Evolutionary conservation across 352 stramenopile species (phyloP).

Genomic region (Globisporangium takayamanum): DNA sequence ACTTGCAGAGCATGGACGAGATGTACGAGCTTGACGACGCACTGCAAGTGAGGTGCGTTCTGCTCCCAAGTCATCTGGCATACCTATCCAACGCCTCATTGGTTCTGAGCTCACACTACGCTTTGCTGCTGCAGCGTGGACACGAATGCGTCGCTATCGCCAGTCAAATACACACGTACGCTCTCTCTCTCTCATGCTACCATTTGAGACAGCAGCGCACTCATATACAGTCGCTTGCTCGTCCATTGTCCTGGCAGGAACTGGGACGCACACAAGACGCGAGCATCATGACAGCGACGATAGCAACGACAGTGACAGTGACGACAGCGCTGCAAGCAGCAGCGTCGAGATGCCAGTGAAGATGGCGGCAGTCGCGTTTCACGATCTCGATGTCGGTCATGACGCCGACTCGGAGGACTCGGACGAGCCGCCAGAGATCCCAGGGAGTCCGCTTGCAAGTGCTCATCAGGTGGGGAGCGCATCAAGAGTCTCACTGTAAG

Average conservation of each 20-base stretch:
- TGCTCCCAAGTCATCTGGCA: not conserved
- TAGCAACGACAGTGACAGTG: constrained; percentile 5
- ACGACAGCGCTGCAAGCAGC: constrained; percentile 16
- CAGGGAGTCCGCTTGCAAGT: constrained; percentile 42
- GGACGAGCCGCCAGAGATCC: constrained; percentile 66
- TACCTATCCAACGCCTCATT: no score
- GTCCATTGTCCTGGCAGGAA: not conserved
- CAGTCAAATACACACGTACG: constrained; percentile 22
- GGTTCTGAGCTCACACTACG: not conserved
- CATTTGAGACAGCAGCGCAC: not conserved
- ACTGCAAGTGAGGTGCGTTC: constrained; percentile 38
- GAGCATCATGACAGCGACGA: constrained; percentile 6
- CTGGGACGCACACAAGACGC: not conserved
- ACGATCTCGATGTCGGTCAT: constrained; percentile 1
- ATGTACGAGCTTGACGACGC: constrained; percentile 54
- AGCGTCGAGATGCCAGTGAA: constrained; percentile 11
- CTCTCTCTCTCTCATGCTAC: not conserved
- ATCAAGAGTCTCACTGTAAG: no score
- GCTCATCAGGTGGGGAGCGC: no score
- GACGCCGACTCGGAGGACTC: constrained; percentile 22
- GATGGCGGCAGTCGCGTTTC: constrained; percentile 2
- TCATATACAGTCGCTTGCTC: not conserved
- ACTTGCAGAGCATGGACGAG: constrained; percentile 68
- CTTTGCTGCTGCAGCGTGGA: constrained; percentile 30
- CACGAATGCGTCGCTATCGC: constrained; percentile 35